Evolutionary conservation across 73 alveolate species (phyloP).

Genomic region (Uronychia setigera): DNA sequence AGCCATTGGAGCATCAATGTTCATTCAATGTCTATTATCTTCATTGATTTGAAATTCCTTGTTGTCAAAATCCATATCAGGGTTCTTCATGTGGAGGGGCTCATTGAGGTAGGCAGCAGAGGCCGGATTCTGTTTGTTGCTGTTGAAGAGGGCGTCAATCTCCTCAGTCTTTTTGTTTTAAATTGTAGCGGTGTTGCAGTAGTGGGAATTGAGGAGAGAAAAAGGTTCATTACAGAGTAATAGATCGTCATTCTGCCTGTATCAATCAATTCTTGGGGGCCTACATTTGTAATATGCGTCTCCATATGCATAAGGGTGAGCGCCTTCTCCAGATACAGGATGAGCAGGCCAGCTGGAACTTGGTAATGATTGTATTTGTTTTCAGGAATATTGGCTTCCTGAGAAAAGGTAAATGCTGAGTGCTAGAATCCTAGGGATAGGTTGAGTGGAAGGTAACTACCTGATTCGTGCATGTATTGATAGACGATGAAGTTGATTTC

Average conservation of each 20-base stretch:
- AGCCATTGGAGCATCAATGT: neutral
- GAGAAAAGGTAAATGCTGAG: slow-evolving; percentile 49
- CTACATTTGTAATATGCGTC: slow-evolving; percentile 41
- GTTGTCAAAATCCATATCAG: neutral
- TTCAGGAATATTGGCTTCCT: slow-evolving; percentile 63
- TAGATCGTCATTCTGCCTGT: slow-evolving; percentile 39
- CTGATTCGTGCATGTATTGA: slow-evolving; percentile 67
- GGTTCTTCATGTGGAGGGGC: too few relatives aligned
- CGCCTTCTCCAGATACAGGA: slow-evolving; percentile 63
- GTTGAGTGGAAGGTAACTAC: neutral
- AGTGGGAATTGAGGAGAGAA: slow-evolving; percentile 61
- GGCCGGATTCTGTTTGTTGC: neutral
- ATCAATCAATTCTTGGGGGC: neutral
- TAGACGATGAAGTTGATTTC: slow-evolving; percentile 65
- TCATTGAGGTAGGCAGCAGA: too few relatives aligned
- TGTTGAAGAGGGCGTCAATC: neutral
- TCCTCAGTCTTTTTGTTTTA: neutral
- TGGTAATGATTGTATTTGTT: slow-evolving; percentile 55
- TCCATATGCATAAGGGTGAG: slow-evolving; percentile 68
- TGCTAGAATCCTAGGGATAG: slow-evolving; percentile 32
- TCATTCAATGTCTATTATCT: neutral
- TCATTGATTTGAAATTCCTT: neutral
- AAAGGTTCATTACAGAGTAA: slow-evolving; percentile 54
- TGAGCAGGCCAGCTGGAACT: slow-evolving; percentile 64
- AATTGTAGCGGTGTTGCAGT: slow-evolving; percentile 20